Base-by-base conservation (phyloP, 768 basidiomycete genomes). In the Crepidotus variabilis region DNA sequence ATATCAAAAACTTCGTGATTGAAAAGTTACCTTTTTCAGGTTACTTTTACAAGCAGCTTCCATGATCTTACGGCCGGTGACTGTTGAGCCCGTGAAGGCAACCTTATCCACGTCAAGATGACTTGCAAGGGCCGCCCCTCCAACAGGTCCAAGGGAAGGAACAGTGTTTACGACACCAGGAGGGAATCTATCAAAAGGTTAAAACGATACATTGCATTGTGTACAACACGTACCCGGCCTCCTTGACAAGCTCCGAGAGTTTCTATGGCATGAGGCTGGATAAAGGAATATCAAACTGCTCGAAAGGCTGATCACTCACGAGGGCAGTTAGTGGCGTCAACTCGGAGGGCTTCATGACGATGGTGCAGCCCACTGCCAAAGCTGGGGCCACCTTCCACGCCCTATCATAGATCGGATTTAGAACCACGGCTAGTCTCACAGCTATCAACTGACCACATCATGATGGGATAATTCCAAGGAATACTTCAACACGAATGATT, bases 291-390 rank as follows among this genome's bases (percentile, higher is more conserved):
- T 28, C 32, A 28, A 33, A 33, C 21, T 32, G n/a, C 28, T 50
- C 14, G 36, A 46, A 47, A 60, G 47, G 49, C 20, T 56, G 47
- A 46, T 47, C 48, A 70, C 78, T 57, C 70, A 90, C 87, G 61
- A 94, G 77, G 7, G 91, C 91, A 22, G 92, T 90, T 50, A 94
- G 75, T 10, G 92, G 91, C 1, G 89, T 92, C 53, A 92, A 68
- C 70, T 95, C 93, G 13, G 90, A 94, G 2, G 94, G 92, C 70
- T 97, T 98, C 87, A 98, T 90, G 64, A 98, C 88, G 66, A 96
- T 87, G 21, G 92, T 92, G 72, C 93, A 95, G 34, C 95, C 94
- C 53, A 85, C 84, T 7, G 94, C 93, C 55, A 98, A 81, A 13
- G 94, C 93, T 8, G 94, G 95, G 9, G 90, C 94, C 47, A 96